Evolutionary conservation across 1,284 basidiomycete species (phyloP), one percentile per base, ranked within the genome.

Genomic region (Moesziomyces aphidis): DNA sequence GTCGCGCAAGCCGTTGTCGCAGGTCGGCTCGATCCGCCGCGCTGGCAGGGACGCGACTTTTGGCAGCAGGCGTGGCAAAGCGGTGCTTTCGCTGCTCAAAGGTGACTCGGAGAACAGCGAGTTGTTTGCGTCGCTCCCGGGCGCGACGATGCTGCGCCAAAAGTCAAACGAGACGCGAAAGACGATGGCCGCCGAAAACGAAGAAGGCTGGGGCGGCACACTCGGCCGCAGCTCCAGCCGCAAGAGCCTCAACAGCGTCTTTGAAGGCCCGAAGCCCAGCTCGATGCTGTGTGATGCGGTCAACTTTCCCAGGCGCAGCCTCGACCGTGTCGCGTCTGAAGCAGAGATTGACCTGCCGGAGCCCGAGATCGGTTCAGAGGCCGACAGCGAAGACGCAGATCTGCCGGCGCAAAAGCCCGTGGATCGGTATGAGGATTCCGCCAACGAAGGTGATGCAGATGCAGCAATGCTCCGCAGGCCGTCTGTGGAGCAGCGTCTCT

Each of bases 171-270:
- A 22, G 15, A 24, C 31, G 42, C 49, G 17, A 7, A 49, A 42
- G 39, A n/a, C 24, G 17, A 42, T 24, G 13, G 22, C 42, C 11
- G 55, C 66, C 26, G 63, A 57, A 22, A 69, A 76, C 44, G 65
- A 76, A 46, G 64, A 72, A 31, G 72, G 69, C 3, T 78, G 73
- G 76, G 73, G 73, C 26, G 68, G 69, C n/a, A 76, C 73, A 4
- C 46, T 78, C 0, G 61, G 68, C 19, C 54, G 76, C n/a, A 65
- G 49, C 21, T 59, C 47, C 6, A 58, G 39, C 44, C 55, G 75
- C 11, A 65, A 64, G 50, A 51, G 66, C 24, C 43, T 70, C 15
- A 52, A 26, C 5, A 47, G 54, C 13, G 61, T 63, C n/a, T 69
- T 63, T 42, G 57, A 60, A 17, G 28, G 17, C n/a, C 3, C 23